Conservation (phyloP, 768 basidiomycete genomes). For the Rubroboletus satanas region DNA sequence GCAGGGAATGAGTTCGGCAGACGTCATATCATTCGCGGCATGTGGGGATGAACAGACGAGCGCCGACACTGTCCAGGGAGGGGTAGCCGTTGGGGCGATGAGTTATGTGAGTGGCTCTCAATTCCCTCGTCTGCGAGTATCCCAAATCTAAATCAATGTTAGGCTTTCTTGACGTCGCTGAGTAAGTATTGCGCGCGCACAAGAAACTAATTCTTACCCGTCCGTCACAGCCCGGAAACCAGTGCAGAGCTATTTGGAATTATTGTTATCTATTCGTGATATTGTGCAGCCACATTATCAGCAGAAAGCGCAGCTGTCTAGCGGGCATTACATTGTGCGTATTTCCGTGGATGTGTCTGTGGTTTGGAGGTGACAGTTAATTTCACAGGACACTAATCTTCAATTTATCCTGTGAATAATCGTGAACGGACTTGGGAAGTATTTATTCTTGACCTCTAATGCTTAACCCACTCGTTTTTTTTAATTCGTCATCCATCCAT, state of each 20-base stretch:
- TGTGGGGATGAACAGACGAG: constrained; percentile 72
- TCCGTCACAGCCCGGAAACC: constrained; percentile 41
- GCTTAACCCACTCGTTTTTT: background rate
- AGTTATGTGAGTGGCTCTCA: constrained; percentile 54
- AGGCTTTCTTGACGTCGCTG: constrained; percentile 62
- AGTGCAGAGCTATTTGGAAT: constrained; percentile 59
- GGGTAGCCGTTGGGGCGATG: constrained; percentile 74
- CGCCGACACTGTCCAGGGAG: constrained; percentile 62
- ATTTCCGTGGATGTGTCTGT: background rate
- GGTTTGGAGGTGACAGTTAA: background rate
- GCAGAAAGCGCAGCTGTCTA: constrained; percentile 72
- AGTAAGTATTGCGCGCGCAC: constrained; percentile 26
- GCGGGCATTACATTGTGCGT: constrained; percentile 63
- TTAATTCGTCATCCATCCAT: background rate
- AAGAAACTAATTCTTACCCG: background rate
- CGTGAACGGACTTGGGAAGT: background rate
- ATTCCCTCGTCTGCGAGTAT: too few relatives aligned
- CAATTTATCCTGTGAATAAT: constrained; percentile 30
- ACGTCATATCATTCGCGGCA: constrained; percentile 77
- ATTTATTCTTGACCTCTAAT: constrained; percentile 5
- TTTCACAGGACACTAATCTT: constrained; percentile 24
- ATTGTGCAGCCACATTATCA: constrained; percentile 58
- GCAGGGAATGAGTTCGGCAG: constrained; percentile 61
- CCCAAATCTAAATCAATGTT: constrained; percentile 2
- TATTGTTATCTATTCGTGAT: constrained; percentile 54